Evolutionary conservation across 441 rosid species (phyloP).

Genomic region (Populus trichocarpa): DNA sequence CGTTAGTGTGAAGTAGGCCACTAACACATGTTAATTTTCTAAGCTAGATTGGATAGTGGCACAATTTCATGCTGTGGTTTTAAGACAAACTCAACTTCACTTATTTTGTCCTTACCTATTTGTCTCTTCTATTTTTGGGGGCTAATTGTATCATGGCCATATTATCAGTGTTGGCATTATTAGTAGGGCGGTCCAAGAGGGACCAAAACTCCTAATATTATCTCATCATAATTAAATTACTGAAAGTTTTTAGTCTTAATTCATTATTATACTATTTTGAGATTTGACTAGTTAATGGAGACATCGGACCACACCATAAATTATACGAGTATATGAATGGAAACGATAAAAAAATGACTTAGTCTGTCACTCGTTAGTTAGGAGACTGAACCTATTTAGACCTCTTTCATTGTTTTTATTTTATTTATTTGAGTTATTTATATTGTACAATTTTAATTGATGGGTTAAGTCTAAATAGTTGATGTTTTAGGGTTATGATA

Average conservation of each 20-base stretch:
- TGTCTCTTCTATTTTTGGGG: not conserved
- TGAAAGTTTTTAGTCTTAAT: slow-evolving; percentile 9
- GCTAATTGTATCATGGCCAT: not conserved
- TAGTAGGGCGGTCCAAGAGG: not conserved
- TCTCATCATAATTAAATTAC: not conserved
- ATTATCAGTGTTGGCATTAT: slow-evolving; percentile 12
- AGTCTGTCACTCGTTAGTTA: no score
- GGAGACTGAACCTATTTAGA: no score
- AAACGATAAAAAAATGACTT: no score
- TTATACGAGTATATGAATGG: no score
- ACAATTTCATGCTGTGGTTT: not conserved
- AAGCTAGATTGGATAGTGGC: not conserved
- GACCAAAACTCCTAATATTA: slow-evolving; percentile 5
- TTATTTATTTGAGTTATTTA: no score
- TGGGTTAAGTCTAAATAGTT: no score
- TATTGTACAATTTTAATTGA: no score
- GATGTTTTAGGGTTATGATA: no score
- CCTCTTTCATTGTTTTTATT: no score
- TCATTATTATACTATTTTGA: slow-evolving; percentile 17
- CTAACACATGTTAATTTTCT: not conserved
- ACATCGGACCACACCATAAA: no score
- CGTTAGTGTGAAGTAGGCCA: not conserved
- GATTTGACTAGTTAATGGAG: not conserved
- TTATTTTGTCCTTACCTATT: not conserved
- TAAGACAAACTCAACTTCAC: not conserved